Conservation (phyloP, 2,329 filamentous ascomycete species). For the Apiospora aurea region DNA sequence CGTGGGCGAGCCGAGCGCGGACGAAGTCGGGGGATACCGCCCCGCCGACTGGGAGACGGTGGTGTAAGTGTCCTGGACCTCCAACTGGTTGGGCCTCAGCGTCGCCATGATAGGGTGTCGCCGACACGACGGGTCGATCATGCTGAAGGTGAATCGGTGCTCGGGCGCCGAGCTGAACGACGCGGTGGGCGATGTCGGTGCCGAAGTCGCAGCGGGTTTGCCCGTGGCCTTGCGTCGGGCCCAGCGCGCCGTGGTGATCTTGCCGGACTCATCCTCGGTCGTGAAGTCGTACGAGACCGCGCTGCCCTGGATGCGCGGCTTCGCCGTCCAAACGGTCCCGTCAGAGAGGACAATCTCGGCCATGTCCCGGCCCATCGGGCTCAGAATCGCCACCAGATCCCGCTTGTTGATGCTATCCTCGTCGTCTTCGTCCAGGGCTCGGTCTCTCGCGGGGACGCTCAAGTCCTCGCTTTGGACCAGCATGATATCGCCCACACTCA, state of each 20-base stretch:
- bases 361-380: constrained; percentile 63
- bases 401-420: constrained; percentile 50
- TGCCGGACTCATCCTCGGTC: constrained; percentile 63
- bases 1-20: constrained; percentile 27
- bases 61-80: constrained; percentile 73
- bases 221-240: constrained; percentile 56
- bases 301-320: constrained; percentile 55
- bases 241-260: constrained; percentile 71
- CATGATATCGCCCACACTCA: constrained; percentile 74
- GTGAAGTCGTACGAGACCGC: constrained; percentile 68
- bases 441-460: constrained; percentile 48
- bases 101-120: constrained; percentile 79
- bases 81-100: constrained; percentile 68
- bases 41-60: constrained; percentile 58
- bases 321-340: constrained; percentile 65
- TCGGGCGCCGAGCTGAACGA: constrained; percentile 43
- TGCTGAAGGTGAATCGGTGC: constrained; percentile 76
- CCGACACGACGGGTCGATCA: constrained; percentile 72
- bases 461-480: constrained; percentile 76
- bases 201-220: constrained; percentile 25
- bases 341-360: constrained; percentile 73
- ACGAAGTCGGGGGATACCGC: constrained; percentile 54
- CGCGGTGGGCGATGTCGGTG: constrained; percentile 25
- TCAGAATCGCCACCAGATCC: constrained; percentile 72
- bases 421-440: constrained; percentile 47